Base-by-base conservation (phyloP, 768 basidiomycete genomes). In the Xanthoconium stramineum region DNA sequence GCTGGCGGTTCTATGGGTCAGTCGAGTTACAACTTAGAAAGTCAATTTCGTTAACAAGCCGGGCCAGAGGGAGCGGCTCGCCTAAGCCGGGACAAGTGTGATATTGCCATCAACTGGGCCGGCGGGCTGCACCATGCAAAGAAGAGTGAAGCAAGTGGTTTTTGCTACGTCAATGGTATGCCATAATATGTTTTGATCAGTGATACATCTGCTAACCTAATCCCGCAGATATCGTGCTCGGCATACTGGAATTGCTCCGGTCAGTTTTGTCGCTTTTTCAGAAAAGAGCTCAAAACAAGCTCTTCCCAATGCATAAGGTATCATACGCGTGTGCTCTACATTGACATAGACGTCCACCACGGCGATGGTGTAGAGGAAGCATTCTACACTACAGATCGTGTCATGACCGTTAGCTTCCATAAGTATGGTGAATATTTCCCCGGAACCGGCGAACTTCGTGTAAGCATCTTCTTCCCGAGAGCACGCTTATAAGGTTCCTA, bases 351-450 rank as follows among this genome's bases (percentile, higher is more conserved):
- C 69, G 92, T 97, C 1, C 97, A 99, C 69, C 97, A 99, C 59
- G 97, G 97, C 15, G 97, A 99, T 71, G 97, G 97, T 42, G 97
- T 99, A 24, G 97, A 99, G 69, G 97, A 99, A 73, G 97, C 97
- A 0, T 99, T 99, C 71, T 99, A 98, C 72, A 95, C 94, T 5
- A 98, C 97, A 20, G 96, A 99, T 69, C 82, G 97, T 43, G 97
- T 99, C 54, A 98, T 98, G 97, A 98, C 96, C 0, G 87, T 87
- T 66, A 94, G 91, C 64, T 97, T 98, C 74, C 97, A 99, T 71
- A 98, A 98, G 72, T 99, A 98, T 61, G 97, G 97, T 35, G 97
- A 99, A 72, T 99, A 90, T 73, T 99, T 99, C 73, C 97, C 97
- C 29, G 97, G 97, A 40, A 99, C 97, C 7, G 97, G 97, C n/a